These are phyloP conservation scores for Herpotrichia juniperi DNA, from an alignment of 2,329 filamentous ascomycete genomes.

Conservation along the genomic window DNA sequence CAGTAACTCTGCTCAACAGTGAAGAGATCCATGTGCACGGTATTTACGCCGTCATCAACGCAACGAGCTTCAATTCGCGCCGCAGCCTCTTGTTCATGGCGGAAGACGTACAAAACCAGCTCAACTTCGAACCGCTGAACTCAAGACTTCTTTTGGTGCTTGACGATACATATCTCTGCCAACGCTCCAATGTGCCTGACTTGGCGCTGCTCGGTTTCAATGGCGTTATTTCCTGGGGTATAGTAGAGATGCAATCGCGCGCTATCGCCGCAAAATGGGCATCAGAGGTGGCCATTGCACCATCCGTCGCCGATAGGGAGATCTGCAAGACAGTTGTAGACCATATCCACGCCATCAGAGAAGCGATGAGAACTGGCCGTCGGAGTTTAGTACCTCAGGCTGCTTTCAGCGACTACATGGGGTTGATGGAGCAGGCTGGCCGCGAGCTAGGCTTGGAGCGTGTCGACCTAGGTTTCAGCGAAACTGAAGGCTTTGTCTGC, in stretches of 20 bases:
- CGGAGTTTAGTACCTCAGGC: constrained; percentile 65
- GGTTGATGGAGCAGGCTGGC: constrained; percentile 74
- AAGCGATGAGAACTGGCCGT: constrained; percentile 34
- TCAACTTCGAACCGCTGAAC: constrained; percentile 65
- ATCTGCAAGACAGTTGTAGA: constrained; percentile 38
- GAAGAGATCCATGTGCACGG: constrained; percentile 51
- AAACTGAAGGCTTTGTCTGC: constrained; percentile 56
- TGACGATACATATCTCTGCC: constrained; percentile 17
- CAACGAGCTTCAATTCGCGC: constrained; percentile 71
- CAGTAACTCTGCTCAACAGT: background rate
- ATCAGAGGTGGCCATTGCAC: background rate
- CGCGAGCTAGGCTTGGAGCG: constrained; percentile 59
- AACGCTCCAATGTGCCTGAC: constrained; percentile 65
- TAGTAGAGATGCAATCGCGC: constrained; percentile 82
- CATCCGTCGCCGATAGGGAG: constrained; percentile 16
- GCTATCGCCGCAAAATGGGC: constrained; percentile 57
- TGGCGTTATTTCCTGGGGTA: constrained; percentile 75
- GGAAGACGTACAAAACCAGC: constrained; percentile 55
- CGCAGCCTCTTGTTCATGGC: constrained; percentile 69
- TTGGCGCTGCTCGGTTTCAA: constrained; percentile 79
- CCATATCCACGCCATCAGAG: constrained; percentile 26
- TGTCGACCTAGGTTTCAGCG: constrained; percentile 34
- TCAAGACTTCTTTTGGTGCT: constrained; percentile 52
- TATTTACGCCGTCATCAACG: constrained; percentile 70
- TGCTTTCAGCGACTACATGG: constrained; percentile 80